These are phyloP conservation scores for Planoprotostelium fungivorum DNA, from an alignment of 78 protist genomes.

Conservation along the genomic window DNA sequence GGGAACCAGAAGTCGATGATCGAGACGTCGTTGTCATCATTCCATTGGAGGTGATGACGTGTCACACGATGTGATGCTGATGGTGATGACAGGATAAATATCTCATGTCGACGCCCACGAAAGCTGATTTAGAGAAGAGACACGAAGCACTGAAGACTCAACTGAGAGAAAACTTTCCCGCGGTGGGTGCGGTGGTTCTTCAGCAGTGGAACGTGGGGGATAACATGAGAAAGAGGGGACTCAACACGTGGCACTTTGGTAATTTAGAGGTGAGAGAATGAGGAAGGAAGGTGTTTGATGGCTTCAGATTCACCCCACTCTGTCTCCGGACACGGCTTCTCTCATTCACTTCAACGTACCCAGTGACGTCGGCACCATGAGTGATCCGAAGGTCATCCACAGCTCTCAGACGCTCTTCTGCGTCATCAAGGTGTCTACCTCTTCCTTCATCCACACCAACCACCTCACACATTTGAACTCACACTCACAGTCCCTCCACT, in stretches of 20 bases:
- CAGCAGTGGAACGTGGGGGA: background rate
- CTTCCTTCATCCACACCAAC: background rate
- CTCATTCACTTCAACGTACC: background rate
- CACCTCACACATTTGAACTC: background rate
- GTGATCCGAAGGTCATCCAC: background rate
- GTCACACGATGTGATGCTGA: background rate
- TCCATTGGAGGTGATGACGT: background rate
- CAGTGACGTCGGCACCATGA: background rate
- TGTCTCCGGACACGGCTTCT: background rate
- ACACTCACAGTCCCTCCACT: background rate
- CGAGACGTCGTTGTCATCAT: background rate
- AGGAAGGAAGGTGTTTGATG: background rate
- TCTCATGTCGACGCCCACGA: background rate
- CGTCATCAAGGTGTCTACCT: background rate
- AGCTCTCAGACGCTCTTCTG: background rate
- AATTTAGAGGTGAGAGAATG: background rate
- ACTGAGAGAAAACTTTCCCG: background rate
- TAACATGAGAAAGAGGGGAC: background rate
- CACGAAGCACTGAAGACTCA: background rate
- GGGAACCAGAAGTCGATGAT: background rate
- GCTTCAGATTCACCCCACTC: background rate
- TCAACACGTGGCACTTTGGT: background rate
- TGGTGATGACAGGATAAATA: background rate
- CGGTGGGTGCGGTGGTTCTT: background rate
- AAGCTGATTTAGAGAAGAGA: background rate